Conservation (phyloP, 108 stramenopile genomes). For the Cylindrotheca fusiformis region DNA sequence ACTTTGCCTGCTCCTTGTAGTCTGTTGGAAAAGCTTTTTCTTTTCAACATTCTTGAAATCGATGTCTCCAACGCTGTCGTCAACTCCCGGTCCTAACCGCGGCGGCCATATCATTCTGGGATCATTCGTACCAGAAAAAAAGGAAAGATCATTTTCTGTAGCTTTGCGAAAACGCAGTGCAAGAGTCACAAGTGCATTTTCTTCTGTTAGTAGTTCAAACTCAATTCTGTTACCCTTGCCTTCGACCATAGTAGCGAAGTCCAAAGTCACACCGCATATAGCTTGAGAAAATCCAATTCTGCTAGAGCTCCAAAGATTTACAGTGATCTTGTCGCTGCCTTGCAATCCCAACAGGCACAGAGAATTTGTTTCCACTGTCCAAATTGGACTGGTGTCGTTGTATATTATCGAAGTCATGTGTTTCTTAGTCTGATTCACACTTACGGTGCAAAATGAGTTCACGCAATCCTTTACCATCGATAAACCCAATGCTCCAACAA, state of each 20-base stretch:
- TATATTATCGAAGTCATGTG: neutral
- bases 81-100: neutral
- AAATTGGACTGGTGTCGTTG: constrained; percentile 34
- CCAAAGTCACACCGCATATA: neutral
- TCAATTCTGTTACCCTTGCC: constrained; percentile 26
- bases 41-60: constrained; percentile 27
- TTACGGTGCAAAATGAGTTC: constrained; percentile 33
- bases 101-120: constrained; percentile 11
- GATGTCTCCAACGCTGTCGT: constrained; percentile 20
- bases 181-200: constrained; percentile 10
- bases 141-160: constrained; percentile 39
- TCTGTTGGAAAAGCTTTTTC: constrained; percentile 36
- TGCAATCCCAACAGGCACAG: constrained; percentile 24
- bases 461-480: neutral
- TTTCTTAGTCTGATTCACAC: neutral
- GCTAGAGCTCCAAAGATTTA: neutral
- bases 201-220: neutral
- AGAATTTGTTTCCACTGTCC: constrained; percentile 36
- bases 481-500: constrained; percentile 34
- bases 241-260: constrained; percentile 3
- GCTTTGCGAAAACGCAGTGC: constrained; percentile 53
- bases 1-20: constrained; percentile 31
- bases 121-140: constrained; percentile 25
- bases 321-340: neutral
- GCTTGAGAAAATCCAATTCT: neutral